Evolutionary conservation across 73 alveolate genomes (phyloP).

Genomic region (Tetrahymena elliotti): DNA sequence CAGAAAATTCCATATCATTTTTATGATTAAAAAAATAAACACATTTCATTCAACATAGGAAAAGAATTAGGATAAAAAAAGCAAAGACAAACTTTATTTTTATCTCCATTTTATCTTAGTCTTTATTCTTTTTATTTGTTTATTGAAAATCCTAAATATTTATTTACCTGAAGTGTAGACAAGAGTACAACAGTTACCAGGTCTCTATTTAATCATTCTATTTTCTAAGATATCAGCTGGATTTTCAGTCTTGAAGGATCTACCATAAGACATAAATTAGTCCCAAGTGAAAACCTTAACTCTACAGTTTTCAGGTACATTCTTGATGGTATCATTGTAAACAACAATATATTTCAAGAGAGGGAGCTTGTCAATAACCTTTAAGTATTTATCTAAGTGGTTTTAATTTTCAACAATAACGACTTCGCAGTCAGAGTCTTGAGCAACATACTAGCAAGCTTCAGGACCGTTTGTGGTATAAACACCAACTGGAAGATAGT

Average conservation of each 20-base stretch:
- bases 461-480: conserved; percentile 75
- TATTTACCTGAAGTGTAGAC: conserved; percentile 65
- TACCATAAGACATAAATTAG: conserved; percentile 48
- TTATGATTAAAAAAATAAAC: too few species aligned
- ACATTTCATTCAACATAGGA: background rate
- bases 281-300: conserved; percentile 57
- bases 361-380: conserved; percentile 48
- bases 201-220: conserved; percentile 21
- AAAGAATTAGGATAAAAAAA: background rate
- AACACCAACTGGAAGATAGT: conserved; percentile 67
- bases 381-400: conserved; percentile 53
- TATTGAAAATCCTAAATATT: background rate
- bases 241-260: conserved; percentile 4
- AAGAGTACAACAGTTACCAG: conserved; percentile 65
- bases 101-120: background rate
- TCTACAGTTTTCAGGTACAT: conserved; percentile 10
- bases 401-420: conserved; percentile 55
- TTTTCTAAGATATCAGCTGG: background rate
- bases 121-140: background rate
- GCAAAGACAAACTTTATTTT: background rate
- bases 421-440: conserved; percentile 59
- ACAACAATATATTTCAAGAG: conserved; percentile 51
- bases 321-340: conserved; percentile 21
- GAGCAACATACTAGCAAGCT: conserved; percentile 72
- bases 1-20: background rate